Percentiles rank a stretch among this genome's conserved stretches.
phyloP scores from a whole-genome alignment of 2,329 filamentous ascomycete species.

The Fusarium heterosporum region DNA sequence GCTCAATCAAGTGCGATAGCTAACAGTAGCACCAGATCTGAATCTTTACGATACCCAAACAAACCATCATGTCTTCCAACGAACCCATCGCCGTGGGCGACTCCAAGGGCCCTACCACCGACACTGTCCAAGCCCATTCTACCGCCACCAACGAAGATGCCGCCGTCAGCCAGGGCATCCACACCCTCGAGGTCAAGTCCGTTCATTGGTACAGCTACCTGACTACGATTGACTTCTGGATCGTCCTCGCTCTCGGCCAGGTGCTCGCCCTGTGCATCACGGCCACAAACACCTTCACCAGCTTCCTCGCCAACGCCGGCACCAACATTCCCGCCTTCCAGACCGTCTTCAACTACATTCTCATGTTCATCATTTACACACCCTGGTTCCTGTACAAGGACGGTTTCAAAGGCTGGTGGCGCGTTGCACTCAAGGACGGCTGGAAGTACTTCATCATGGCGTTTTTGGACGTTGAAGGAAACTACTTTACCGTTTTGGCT shows the following conservation, averaged over 20 bases:
- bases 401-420: slow-evolving; percentile 76
- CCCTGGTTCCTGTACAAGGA: slow-evolving; percentile 82
- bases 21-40: slow-evolving; percentile 12
- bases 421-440: slow-evolving; percentile 75
- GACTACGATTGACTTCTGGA: slow-evolving; percentile 87
- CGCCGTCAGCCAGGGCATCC: slow-evolving; percentile 63
- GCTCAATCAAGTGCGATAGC: background rate
- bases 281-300: slow-evolving; percentile 89
- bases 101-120: slow-evolving; percentile 41
- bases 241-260: slow-evolving; percentile 84
- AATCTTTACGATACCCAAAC: slow-evolving; percentile 20
- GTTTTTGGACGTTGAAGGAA: slow-evolving; percentile 95
- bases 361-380: slow-evolving; percentile 86
- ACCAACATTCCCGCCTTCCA: slow-evolving; percentile 95
- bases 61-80: slow-evolving; percentile 28
- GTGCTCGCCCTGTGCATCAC: slow-evolving; percentile 90
- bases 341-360: slow-evolving; percentile 92
- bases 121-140: slow-evolving; percentile 17
- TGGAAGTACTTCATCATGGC: slow-evolving; percentile 96
- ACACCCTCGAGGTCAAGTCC: slow-evolving; percentile 65
- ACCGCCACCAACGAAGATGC: slow-evolving; percentile 44
- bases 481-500: slow-evolving; percentile 96
- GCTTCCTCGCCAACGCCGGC: slow-evolving; percentile 72
- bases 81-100: slow-evolving; percentile 30
- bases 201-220: slow-evolving; percentile 79